A percentile compares a stretch with the other conserved stretches of the same genome.
phyloP scores from a whole-genome alignment of 495 filamentous ascomycete genomes.

The Lepraria neglecta region DNA sequence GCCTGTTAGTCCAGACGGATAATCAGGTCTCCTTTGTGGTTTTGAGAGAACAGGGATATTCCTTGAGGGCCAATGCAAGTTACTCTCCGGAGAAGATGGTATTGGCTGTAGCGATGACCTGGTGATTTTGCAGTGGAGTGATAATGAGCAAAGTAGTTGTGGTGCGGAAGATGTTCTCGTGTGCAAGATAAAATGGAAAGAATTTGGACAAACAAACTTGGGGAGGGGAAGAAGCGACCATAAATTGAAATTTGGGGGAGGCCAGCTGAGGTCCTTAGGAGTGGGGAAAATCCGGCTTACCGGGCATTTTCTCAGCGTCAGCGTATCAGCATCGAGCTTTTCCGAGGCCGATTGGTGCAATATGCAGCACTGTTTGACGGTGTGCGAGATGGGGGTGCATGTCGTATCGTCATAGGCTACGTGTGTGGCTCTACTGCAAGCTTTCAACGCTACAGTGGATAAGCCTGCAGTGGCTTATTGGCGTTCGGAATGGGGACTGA shows the following conservation, averaged over 20 bases:
- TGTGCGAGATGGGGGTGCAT: background rate
- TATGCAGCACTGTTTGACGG: background rate
- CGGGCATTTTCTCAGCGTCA: background rate
- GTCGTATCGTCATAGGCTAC: conserved; percentile 15
- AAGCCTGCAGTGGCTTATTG: conserved; percentile 5
- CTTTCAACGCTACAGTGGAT: background rate
- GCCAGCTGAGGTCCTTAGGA: background rate
- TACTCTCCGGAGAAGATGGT: background rate
- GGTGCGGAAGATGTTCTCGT: background rate
- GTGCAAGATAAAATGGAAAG: background rate
- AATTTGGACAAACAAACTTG: conserved; percentile 1
- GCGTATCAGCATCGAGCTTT: background rate
- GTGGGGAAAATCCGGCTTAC: conserved; percentile 19
- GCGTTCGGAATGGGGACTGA: conserved; percentile 1
- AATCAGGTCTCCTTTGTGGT: background rate
- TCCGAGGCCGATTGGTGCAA: conserved; percentile 1
- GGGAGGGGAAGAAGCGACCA: background rate
- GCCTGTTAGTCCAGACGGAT: background rate
- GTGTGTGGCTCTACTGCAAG: conserved; percentile 14
- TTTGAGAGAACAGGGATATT: background rate
- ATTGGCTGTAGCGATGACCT: background rate
- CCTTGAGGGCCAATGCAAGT: conserved; percentile 3
- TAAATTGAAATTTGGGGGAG: background rate
- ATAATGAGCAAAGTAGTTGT: background rate
- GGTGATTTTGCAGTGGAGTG: background rate